phyloP scores from a whole-genome alignment of 805 yeast species.

The Saccharomycopsis javanensis region DNA sequence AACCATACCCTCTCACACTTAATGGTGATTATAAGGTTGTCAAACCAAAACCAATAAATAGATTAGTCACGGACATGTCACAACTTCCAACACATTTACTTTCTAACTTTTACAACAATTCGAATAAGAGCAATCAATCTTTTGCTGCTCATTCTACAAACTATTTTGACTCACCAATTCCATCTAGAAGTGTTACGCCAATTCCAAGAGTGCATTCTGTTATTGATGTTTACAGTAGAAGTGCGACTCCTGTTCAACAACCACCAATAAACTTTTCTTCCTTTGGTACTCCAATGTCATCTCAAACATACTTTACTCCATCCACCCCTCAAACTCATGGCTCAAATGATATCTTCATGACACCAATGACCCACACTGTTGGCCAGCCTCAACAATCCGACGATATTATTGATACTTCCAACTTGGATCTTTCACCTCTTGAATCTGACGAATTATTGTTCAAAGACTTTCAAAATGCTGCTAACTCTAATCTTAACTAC shows the following conservation, averaged over 20 bases:
- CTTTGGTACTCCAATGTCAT: conserved; percentile 2
- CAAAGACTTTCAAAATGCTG: neutral
- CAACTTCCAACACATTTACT: conserved; percentile 2
- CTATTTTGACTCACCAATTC: conserved; percentile 10
- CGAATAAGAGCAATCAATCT: neutral
- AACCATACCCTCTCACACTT: neutral
- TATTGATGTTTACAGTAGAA: conserved; percentile 8
- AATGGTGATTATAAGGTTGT: neutral
- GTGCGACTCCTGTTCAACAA: conserved; percentile 14
- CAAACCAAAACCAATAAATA: neutral
- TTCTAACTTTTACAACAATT: neutral
- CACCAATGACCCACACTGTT: conserved; percentile 13
- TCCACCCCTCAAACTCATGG: conserved; percentile 9
- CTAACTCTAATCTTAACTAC: conserved; percentile 1
- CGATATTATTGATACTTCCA: conserved; percentile 5
- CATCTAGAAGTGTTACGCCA: conserved; percentile 12
- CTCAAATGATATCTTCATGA: conserved; percentile 8
- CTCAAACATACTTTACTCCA: conserved; percentile 14
- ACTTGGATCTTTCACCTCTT: conserved; percentile 16
- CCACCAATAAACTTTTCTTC: neutral
- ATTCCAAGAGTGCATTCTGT: neutral
- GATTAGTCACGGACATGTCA: neutral
- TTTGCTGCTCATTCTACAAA: neutral
- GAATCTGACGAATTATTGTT: conserved; percentile 9
- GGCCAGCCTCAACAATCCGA: neutral